Evolutionary conservation across 1,284 basidiomycete genomes (phyloP).

Genomic region (Phellopilus nigrolimitatus): DNA sequence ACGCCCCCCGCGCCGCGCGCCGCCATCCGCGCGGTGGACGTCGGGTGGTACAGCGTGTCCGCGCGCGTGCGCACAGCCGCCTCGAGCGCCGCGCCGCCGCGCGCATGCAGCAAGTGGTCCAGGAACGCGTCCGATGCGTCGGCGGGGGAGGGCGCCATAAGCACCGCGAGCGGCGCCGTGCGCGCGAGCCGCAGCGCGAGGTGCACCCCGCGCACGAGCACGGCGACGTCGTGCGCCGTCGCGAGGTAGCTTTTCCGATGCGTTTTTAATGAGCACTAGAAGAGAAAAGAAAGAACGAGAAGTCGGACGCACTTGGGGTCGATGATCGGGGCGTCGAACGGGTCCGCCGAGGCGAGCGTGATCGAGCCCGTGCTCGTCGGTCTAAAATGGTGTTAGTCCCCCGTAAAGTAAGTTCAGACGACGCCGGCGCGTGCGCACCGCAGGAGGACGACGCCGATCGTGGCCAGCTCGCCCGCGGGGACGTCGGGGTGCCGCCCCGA

Average conservation of each 20-base stretch:
- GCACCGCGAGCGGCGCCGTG: neutral
- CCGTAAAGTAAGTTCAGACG: neutral
- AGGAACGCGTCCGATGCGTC: neutral
- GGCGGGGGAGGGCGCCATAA: conserved; percentile 8
- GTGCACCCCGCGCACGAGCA: conserved; percentile 14
- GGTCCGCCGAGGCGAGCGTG: conserved; percentile 23
- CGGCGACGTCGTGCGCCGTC: conserved; percentile 19
- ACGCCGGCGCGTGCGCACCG: conserved; percentile 8
- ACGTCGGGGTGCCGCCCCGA: neutral
- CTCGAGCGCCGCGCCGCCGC: conserved; percentile 2
- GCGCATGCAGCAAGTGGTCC: conserved; percentile 5
- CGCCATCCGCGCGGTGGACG: conserved; percentile 43
- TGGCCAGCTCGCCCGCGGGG: conserved; percentile 20
- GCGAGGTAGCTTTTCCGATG: conserved; percentile 20
- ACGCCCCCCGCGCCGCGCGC: conserved; percentile 38
- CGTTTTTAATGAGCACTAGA: too few species aligned
- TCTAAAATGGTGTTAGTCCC: conserved; percentile 4
- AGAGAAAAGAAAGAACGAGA: too few species aligned
- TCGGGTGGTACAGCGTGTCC: conserved; percentile 45
- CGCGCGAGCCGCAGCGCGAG: conserved; percentile 12
- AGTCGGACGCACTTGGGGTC: conserved; percentile 28
- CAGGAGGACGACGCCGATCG: conserved; percentile 20
- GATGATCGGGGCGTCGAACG: conserved; percentile 26
- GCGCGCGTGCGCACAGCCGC: conserved; percentile 17
- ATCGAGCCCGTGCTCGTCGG: conserved; percentile 22